Conservation (phyloP, 169 alveolate genomes). For the Babesia bigemina region DNA sequence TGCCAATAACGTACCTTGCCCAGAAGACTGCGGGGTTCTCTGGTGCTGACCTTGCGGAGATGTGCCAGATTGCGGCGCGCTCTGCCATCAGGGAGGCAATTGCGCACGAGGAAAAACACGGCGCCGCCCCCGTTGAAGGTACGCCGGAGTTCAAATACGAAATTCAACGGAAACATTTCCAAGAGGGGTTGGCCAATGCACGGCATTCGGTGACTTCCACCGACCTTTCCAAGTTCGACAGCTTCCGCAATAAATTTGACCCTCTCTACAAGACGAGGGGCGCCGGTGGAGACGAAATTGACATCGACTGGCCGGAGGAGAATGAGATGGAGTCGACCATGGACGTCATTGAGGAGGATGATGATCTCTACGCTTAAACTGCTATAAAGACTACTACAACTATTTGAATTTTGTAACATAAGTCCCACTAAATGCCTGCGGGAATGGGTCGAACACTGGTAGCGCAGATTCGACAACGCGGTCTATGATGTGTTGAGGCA, state of each 20-base stretch:
- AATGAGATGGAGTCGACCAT: conserved; percentile 35
- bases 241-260: conserved; percentile 97
- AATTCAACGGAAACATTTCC: conserved; percentile 97
- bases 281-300: conserved; percentile 83
- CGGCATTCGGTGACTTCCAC: conserved; percentile 95
- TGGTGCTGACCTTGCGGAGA: conserved; percentile 99
- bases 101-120: conserved; percentile 80
- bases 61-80: conserved; percentile 98
- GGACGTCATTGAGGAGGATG: conserved; percentile 77
- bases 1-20: conserved; percentile 96
- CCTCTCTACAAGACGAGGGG: conserved; percentile 94
- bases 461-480: conserved; percentile 36
- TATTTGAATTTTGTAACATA: conserved; percentile 32
- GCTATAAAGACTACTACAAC: background rate
- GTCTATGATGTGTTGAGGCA: conserved; percentile 13
- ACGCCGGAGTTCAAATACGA: conserved; percentile 90
- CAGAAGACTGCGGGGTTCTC: conserved; percentile 99
- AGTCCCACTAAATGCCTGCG: conserved; percentile 62
- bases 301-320: conserved; percentile 93
- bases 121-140: conserved; percentile 65
- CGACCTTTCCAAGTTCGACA: conserved; percentile 91
- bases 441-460: conserved; percentile 42
- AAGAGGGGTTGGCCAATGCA: conserved; percentile 97
- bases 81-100: conserved; percentile 99
- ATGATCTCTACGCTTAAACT: conserved; percentile 74